A percentile compares a stretch with the other conserved stretches of the same genome.
These are phyloP conservation scores for Termitomyces eurrhizus DNA, from an alignment of 768 basidiomycete genomes.

Conservation along the genomic window DNA sequence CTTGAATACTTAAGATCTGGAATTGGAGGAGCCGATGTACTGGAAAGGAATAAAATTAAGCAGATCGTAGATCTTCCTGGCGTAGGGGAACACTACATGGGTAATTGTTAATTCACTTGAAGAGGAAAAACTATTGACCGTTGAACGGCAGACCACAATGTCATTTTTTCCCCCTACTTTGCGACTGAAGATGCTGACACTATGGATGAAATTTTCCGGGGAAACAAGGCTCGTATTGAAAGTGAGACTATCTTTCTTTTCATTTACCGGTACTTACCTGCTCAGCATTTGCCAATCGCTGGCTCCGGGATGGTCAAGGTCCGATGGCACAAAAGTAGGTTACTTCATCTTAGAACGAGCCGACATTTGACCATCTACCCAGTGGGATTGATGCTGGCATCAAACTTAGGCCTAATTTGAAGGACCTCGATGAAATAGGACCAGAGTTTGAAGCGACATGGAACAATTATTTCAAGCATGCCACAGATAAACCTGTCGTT, in stretches of 20 bases:
- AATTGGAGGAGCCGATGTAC: constrained; percentile 51
- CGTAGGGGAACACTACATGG: constrained; percentile 69
- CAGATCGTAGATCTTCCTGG: constrained; percentile 63
- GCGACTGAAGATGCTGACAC: constrained; percentile 45
- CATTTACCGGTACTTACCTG: not conserved
- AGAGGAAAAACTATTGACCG: not conserved
- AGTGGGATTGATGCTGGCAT: constrained; percentile 54
- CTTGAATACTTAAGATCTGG: constrained; percentile 40
- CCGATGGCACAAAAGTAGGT: constrained; percentile 51
- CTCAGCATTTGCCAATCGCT: constrained; percentile 14
- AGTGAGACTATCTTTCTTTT: constrained; percentile 26
- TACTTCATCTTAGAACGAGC: not conserved
- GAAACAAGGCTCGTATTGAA: constrained; percentile 31
- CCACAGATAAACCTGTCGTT: constrained; percentile 54
- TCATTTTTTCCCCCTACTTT: constrained; percentile 33
- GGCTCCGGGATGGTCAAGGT: constrained; percentile 15
- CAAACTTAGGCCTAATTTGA: constrained; percentile 48
- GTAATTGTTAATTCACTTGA: constrained; percentile 22
- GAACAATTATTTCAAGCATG: constrained; percentile 44
- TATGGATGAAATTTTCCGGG: constrained; percentile 43
- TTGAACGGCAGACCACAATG: constrained; percentile 34
- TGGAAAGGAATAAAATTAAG: constrained; percentile 44
- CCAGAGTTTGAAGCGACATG: constrained; percentile 45
- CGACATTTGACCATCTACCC: not conserved
- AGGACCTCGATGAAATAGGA: constrained; percentile 48